Percentiles rank a stretch among this genome's conserved stretches.
phyloP scores from a whole-genome alignment of 108 stramenopile genomes.

The Skeletonema marinoi region DNA sequence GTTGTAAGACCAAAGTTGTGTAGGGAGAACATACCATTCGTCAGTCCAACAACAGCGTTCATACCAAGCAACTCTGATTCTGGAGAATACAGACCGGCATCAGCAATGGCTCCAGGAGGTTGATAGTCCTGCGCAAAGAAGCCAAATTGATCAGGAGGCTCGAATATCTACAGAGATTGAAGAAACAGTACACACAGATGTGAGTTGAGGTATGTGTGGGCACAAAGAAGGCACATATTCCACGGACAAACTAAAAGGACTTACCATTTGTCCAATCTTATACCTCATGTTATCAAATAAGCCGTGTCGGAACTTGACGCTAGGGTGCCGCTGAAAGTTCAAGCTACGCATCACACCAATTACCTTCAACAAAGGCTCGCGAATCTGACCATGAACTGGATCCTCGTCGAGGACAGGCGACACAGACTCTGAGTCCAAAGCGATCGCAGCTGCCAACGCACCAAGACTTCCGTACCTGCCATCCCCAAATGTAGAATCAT shows the following conservation, averaged over 20 bases:
- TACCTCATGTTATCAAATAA: slow-evolving; percentile 29
- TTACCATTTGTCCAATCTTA: slow-evolving; percentile 48
- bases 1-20: slow-evolving; percentile 39
- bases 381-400: slow-evolving; percentile 46
- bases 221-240: neutral
- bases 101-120: slow-evolving; percentile 38
- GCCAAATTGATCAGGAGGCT: slow-evolving; percentile 51
- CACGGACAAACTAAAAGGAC: neutral
- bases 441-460: slow-evolving; percentile 53
- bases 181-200: neutral
- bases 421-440: slow-evolving; percentile 52
- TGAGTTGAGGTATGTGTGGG: neutral
- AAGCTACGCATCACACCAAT: slow-evolving; percentile 50
- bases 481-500: slow-evolving; percentile 43
- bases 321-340: slow-evolving; percentile 29
- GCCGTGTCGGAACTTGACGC: slow-evolving; percentile 25
- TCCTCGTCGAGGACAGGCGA: slow-evolving; percentile 53
- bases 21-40: slow-evolving; percentile 45
- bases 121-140: slow-evolving; percentile 48
- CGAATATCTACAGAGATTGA: slow-evolving; percentile 1
- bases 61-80: slow-evolving; percentile 41
- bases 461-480: slow-evolving; percentile 53
- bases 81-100: slow-evolving; percentile 38
- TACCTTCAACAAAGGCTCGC: slow-evolving; percentile 60
- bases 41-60: slow-evolving; percentile 35